Base-by-base conservation (phyloP, 768 basidiomycete species). In the Pilatotrama ljubarskyi region DNA sequence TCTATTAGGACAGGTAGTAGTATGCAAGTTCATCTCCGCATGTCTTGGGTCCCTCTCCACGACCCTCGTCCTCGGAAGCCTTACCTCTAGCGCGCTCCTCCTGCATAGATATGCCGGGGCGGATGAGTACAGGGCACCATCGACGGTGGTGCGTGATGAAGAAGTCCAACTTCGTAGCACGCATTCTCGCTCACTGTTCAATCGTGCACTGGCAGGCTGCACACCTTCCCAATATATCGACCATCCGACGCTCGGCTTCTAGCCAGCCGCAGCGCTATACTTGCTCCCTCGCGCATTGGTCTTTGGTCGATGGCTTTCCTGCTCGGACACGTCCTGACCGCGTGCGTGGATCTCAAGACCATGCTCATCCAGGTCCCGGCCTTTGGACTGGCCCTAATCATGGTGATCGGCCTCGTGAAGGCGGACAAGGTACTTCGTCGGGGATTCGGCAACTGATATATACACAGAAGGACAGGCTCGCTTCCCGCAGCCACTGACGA, bases 241-340 rank as follows among this genome's bases (percentile, higher is more conserved):
- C 17, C 49, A 61, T 32, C 36, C 36, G 11, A 64, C 41, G 17
- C 36, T 54, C 36, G 61, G 64, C 0, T 67, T 59, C 52, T 37
- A 55, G 20, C 68, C 61, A 1, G 36, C 61, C 14, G 64, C 64
- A 9, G 38, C 38, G 11, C 17, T 53, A 3, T 55, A 52, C 59
- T 44, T 51, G 26, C 4, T 59, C 20, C 68, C 68, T 18, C 62
- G 61, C 36, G 68, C 64, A 26, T 42, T 67, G 43, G 53, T 44
- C 29, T 46, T 22, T 69, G 66, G 66, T 61, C 66, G 9, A 52
- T 55, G 17, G 38, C 64, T 26, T 50, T 68, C 51, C 50, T 64
- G 37, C 37, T 56, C 2, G 51, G 40, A 0, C 52, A 66, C 38
- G 42, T 64, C 18, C 49, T 64, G 38, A 60, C 58, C 47, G 26